A percentile compares a stretch with the other conserved stretches of the same genome.
Conservation (phyloP, 805 yeast genomes). For the Starmerella powellii region DNA sequence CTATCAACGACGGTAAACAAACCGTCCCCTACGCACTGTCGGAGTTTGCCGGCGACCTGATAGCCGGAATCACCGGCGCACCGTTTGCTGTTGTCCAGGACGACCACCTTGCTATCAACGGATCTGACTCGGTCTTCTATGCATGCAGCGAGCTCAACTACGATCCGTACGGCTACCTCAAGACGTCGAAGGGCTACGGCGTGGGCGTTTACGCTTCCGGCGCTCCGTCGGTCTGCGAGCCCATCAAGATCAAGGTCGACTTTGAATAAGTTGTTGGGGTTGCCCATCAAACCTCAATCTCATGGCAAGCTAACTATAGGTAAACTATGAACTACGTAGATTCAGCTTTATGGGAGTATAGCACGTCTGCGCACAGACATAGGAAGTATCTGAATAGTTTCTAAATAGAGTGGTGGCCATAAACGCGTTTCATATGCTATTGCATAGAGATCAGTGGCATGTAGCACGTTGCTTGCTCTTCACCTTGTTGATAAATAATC, state of each 20-base stretch:
- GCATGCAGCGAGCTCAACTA: constrained; percentile 8
- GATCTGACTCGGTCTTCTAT: constrained; percentile 14
- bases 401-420: too few relatives aligned
- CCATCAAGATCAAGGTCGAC: constrained; percentile 14
- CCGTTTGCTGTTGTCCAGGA: not conserved
- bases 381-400: too few relatives aligned
- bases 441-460: too few relatives aligned
- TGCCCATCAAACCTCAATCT: not conserved
- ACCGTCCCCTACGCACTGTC: not conserved
- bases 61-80: not conserved
- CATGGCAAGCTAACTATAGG: too few relatives aligned
- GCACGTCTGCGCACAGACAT: too few relatives aligned
- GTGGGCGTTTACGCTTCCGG: constrained; percentile 3
- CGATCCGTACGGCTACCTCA: constrained; percentile 15
- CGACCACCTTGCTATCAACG: constrained; percentile 13
- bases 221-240: constrained; percentile 8
- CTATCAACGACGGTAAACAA: not conserved
- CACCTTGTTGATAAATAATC: too few relatives aligned
- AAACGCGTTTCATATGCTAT: too few relatives aligned
- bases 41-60: not conserved
- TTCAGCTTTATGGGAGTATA: too few relatives aligned
- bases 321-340: too few relatives aligned
- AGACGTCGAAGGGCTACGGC: constrained; percentile 1
- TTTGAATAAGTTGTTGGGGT: not conserved
- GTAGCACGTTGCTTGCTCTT: too few relatives aligned